Percentiles rank a stretch among this genome's conserved stretches.
Conservation (phyloP, 805 yeast genomes). For the Sungouiozyma ichnusensis region DNA sequence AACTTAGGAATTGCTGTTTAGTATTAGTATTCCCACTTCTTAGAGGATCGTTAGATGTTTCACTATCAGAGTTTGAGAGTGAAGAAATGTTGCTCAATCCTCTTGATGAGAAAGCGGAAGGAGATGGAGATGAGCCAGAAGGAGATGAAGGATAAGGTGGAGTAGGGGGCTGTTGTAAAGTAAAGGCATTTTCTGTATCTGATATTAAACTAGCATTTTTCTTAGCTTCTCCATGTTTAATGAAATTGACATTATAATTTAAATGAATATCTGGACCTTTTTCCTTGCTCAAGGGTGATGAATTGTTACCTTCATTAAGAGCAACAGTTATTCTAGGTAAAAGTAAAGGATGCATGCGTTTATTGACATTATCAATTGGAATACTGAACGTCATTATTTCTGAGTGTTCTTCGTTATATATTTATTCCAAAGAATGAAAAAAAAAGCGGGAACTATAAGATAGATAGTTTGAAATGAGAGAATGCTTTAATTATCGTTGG, state of each 20-base stretch:
- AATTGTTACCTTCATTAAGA: neutral
- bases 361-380: constrained; percentile 4
- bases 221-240: neutral
- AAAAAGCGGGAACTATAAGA: too few species aligned
- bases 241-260: neutral
- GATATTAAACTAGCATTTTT: neutral
- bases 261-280: neutral
- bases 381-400: constrained; percentile 1
- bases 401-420: too few species aligned
- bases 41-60: neutral
- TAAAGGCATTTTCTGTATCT: neutral
- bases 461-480: too few species aligned
- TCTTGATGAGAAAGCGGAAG: neutral
- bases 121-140: too few species aligned
- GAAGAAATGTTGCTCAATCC: neutral
- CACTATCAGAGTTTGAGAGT: neutral
- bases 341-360: constrained; percentile 8
- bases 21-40: neutral
- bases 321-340: constrained; percentile 3
- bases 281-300: neutral
- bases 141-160: neutral
- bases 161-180: neutral
- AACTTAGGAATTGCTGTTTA: neutral
- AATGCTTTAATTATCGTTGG: too few species aligned
- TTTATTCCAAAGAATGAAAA: too few species aligned